Evolutionary conservation across 495 filamentous ascomycete genomes (phyloP).

Genomic region (Penicillium longicatenatum): DNA sequence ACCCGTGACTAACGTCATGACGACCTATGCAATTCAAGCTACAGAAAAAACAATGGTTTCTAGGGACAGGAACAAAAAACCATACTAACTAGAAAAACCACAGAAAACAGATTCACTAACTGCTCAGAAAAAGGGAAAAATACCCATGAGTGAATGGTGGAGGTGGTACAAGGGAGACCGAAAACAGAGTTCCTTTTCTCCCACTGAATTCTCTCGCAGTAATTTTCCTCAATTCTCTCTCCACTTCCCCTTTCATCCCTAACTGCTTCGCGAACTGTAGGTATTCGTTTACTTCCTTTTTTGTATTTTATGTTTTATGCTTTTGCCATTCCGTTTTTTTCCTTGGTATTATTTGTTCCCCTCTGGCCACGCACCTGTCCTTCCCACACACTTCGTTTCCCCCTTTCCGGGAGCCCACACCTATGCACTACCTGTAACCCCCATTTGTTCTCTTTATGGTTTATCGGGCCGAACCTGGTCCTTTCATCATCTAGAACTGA

Average conservation of each 20-base stretch:
- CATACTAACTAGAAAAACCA: not conserved
- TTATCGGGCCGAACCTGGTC: conserved; percentile 22
- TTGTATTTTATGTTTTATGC: conserved; percentile 14
- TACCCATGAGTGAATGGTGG: not conserved
- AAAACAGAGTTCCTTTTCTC: not conserved
- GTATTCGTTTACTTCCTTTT: conserved; percentile 21
- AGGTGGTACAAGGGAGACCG: conserved; percentile 2
- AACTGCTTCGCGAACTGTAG: conserved; percentile 23
- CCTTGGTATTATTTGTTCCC: conserved; percentile 10
- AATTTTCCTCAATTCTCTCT: conserved; percentile 19
- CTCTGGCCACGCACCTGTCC: conserved; percentile 45
- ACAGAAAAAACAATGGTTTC: not conserved
- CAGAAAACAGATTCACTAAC: not conserved
- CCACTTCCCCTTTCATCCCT: conserved; percentile 22
- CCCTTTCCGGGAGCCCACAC: conserved; percentile 19
- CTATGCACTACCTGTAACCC: conserved; percentile 22
- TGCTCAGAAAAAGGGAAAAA: not conserved
- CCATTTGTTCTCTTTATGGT: conserved; percentile 11
- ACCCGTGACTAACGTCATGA: conserved; percentile 10
- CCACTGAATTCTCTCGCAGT: not conserved
- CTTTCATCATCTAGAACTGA: conserved; percentile 20
- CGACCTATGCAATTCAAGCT: conserved; percentile 4
- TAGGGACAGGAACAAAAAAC: not conserved
- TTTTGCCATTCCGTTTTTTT: conserved; percentile 16
- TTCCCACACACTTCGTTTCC: conserved; percentile 7